These are phyloP conservation scores for Phallus indusiatus DNA, from an alignment of 768 basidiomycete genomes.

Conservation along the genomic window DNA sequence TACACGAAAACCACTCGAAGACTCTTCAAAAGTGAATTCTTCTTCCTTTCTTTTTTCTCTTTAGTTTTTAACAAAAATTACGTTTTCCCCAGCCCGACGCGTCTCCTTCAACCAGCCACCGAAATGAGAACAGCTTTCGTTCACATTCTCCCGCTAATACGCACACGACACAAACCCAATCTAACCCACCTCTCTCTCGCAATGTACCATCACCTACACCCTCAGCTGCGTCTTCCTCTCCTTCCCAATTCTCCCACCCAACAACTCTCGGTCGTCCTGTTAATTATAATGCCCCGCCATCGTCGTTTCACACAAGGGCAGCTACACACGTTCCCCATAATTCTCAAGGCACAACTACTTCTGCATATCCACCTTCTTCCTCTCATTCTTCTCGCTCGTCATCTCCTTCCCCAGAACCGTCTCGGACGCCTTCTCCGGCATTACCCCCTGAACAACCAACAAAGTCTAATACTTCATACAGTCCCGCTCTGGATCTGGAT, in stretches of 20 bases:
- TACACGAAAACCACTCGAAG: background rate
- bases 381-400: slow-evolving; percentile 34
- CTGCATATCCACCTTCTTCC: slow-evolving; percentile 45
- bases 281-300: background rate
- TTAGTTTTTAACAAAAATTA: background rate
- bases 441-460: background rate
- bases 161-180: background rate
- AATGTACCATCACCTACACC: slow-evolving; percentile 2
- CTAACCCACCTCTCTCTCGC: background rate
- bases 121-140: background rate
- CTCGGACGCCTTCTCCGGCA: background rate
- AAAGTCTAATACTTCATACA: background rate
- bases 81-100: background rate
- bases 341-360: slow-evolving; percentile 12
- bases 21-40: background rate
- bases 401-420: background rate
- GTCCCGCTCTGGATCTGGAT: slow-evolving; percentile 22
- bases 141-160: slow-evolving; percentile 4
- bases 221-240: slow-evolving; percentile 5
- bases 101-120: background rate
- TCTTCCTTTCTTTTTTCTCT: background rate
- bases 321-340: slow-evolving; percentile 8
- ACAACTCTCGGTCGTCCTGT: background rate
- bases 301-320: background rate
- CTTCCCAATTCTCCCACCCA: slow-evolving; percentile 4